Percentiles rank a stretch among this genome's conserved stretches.
Evolutionary conservation across 2,329 filamentous ascomycete species (phyloP).

Genomic region (Aureobasidium pullulans): DNA sequence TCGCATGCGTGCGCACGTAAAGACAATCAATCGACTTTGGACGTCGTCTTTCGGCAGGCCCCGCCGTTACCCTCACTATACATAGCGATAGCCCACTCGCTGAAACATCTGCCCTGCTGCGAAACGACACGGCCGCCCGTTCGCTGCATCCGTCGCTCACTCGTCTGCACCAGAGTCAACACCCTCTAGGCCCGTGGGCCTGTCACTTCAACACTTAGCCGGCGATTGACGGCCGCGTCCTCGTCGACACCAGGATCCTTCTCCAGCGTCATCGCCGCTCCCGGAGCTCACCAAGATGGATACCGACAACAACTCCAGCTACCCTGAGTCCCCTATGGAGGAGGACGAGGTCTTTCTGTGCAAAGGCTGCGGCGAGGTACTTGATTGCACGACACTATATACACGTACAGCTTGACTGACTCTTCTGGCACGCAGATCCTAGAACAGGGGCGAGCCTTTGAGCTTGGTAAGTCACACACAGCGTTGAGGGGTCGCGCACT

Average conservation of each 20-base stretch:
- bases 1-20: slow-evolving; percentile 9
- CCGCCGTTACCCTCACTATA: not conserved
- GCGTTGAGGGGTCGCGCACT: slow-evolving; percentile 16
- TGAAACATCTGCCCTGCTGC: slow-evolving; percentile 5
- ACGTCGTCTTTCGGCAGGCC: not conserved
- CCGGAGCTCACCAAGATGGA: not conserved
- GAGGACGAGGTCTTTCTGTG: slow-evolving; percentile 73
- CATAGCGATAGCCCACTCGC: not conserved
- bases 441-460: slow-evolving; percentile 97
- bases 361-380: slow-evolving; percentile 87
- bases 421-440: slow-evolving; percentile 59
- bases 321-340: slow-evolving; percentile 59
- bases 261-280: not conserved
- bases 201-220: not conserved
- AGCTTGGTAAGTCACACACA: slow-evolving; percentile 63
- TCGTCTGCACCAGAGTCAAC: not conserved
- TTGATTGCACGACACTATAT: not conserved
- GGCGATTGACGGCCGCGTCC: slow-evolving; percentile 1
- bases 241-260: not conserved
- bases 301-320: not conserved
- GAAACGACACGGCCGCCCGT: not conserved
- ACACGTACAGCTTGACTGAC: not conserved
- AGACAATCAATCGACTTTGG: slow-evolving; percentile 1
- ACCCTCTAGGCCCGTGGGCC: not conserved
- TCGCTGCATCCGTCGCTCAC: not conserved